Conservation (phyloP, 768 basidiomycete species). For the Pleurotus sapidus region DNA sequence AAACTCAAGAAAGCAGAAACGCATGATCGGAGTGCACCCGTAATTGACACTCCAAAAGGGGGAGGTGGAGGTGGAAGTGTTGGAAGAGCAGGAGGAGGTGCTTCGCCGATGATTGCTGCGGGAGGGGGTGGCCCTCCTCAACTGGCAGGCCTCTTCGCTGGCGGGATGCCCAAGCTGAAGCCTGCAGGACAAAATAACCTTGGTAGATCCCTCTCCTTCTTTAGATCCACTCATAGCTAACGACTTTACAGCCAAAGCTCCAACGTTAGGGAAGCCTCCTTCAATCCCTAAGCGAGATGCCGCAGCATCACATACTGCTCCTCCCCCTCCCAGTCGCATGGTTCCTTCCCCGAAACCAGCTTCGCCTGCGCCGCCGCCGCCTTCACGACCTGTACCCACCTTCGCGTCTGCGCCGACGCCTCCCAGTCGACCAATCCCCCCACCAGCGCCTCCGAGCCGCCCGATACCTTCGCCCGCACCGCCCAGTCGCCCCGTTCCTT, state of each 20-base stretch:
- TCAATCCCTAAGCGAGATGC: constrained; percentile 52
- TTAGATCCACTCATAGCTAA: constrained; percentile 9
- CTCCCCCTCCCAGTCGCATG: constrained; percentile 19
- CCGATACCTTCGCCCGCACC: constrained; percentile 2
- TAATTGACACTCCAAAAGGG: constrained; percentile 44
- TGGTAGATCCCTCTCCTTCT: constrained; percentile 36
- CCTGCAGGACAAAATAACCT: constrained; percentile 62
- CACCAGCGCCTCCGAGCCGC: constrained; percentile 9
- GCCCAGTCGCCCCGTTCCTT: constrained; percentile 6
- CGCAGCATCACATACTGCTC: constrained; percentile 25
- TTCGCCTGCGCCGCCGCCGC: constrained; percentile 34
- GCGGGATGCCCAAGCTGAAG: constrained; percentile 89
- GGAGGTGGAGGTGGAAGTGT: constrained; percentile 38
- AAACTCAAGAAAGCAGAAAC: constrained; percentile 80
- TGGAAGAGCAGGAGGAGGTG: constrained; percentile 24
- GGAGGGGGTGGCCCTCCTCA: constrained; percentile 63
- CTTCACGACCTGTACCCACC: constrained; percentile 27
- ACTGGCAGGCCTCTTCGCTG: constrained; percentile 82
- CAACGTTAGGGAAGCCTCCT: constrained; percentile 65
- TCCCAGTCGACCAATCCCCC: constrained; percentile 24
- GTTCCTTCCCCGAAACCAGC: constrained; percentile 22
- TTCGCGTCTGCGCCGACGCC: constrained; percentile 34
- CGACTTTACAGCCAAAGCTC: constrained; percentile 49
- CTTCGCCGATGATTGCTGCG: constrained; percentile 18
- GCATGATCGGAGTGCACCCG: constrained; percentile 75